A percentile compares a stretch with the other conserved stretches of the same genome.
These are phyloP conservation scores for Neonectria magnoliae DNA, from an alignment of 2,329 filamentous ascomycete species.

Conservation along the genomic window DNA sequence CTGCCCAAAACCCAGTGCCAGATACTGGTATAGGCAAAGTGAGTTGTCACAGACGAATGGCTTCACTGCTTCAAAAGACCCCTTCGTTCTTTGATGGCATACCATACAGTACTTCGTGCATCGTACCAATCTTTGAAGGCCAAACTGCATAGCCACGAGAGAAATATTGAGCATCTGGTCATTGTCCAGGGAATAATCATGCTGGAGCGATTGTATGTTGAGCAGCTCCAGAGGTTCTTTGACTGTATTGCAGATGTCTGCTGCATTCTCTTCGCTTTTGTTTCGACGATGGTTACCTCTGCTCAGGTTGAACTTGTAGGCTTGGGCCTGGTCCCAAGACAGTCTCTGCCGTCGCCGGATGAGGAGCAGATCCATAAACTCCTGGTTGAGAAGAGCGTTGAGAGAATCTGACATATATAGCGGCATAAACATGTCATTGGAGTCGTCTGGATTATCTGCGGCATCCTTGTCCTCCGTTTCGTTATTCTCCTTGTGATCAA, in stretches of 20 bases:
- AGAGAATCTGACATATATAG: slow-evolving; percentile 79
- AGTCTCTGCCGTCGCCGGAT: slow-evolving; percentile 63
- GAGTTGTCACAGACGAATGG: slow-evolving; percentile 80
- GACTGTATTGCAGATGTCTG: not conserved
- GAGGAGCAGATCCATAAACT: slow-evolving; percentile 70
- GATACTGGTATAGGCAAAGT: slow-evolving; percentile 89
- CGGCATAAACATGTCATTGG: slow-evolving; percentile 46
- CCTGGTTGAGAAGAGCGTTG: slow-evolving; percentile 66
- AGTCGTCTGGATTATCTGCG: not conserved
- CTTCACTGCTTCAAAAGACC: slow-evolving; percentile 75
- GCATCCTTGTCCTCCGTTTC: slow-evolving; percentile 2
- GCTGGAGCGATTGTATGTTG: slow-evolving; percentile 32
- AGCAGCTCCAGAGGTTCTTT: slow-evolving; percentile 7
- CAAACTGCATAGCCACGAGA: slow-evolving; percentile 76
- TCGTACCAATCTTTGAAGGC: slow-evolving; percentile 78
- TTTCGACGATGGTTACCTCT: slow-evolving; percentile 15
- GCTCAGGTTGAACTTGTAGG: slow-evolving; percentile 20
- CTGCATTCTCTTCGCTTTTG: not conserved
- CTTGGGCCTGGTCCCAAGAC: slow-evolving; percentile 65
- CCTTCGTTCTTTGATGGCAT: slow-evolving; percentile 76
- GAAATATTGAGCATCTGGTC: slow-evolving; percentile 59
- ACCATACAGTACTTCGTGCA: slow-evolving; percentile 90
- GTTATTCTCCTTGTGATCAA: slow-evolving; percentile 17
- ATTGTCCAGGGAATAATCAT: slow-evolving; percentile 46
- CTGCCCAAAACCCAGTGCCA: slow-evolving; percentile 84